A percentile compares a stretch with the other conserved stretches of the same genome.
Evolutionary conservation across 257 asterid genomes (phyloP).

Genomic region (Solanum boliviense): DNA sequence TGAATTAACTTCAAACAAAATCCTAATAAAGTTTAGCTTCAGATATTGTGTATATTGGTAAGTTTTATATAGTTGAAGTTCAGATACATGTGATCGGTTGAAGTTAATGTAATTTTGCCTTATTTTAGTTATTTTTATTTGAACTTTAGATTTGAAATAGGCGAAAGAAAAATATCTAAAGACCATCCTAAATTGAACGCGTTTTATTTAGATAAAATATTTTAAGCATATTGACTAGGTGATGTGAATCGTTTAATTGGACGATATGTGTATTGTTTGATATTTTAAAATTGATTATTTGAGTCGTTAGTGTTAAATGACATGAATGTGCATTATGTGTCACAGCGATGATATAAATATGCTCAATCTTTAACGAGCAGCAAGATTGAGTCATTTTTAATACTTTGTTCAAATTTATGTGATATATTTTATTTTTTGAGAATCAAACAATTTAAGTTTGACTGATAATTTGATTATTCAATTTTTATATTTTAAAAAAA

Average conservation of each 20-base stretch:
- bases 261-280: neutral
- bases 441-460: no score
- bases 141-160: neutral
- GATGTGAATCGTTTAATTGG: neutral
- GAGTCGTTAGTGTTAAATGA: neutral
- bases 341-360: neutral
- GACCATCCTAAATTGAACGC: neutral
- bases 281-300: neutral
- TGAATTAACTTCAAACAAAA: neutral
- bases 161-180: neutral
- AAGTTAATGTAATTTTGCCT: accelerated
- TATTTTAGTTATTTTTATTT: neutral
- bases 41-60: neutral
- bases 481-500: no score
- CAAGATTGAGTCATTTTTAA: neutral
- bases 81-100: accelerated
- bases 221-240: neutral
- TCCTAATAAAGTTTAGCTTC: neutral
- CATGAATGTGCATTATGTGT: neutral
- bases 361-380: neutral
- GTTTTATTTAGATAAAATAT: neutral
- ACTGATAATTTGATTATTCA: accelerated
- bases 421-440: accelerated
- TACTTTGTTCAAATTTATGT: no score
- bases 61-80: neutral